Conservation (phyloP, 225 moss, liverwort and hornwort genomes). For the Pseudoscleropodium purum region DNA sequence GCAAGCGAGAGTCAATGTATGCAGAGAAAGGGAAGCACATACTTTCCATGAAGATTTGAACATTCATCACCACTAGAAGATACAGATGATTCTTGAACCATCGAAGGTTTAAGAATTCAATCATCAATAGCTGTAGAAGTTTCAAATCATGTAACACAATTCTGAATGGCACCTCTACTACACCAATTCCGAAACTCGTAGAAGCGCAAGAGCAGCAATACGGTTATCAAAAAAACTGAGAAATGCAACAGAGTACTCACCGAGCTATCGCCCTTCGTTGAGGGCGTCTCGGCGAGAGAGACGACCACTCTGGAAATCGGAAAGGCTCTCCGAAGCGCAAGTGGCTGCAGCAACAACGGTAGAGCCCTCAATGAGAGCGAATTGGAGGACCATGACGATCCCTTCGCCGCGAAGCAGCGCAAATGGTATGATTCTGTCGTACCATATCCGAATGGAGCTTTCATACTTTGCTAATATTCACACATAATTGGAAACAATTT, state of each 20-base stretch:
- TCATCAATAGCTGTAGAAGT: not conserved
- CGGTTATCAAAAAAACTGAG: not conserved
- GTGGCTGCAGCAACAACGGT: not conserved
- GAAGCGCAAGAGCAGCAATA: not conserved
- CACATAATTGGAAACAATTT: not conserved
- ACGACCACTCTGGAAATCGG: constrained; percentile 3
- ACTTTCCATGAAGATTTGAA: not conserved
- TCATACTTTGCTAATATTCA: not conserved
- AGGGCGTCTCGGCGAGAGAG: constrained; percentile 20
- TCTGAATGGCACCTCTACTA: not conserved
- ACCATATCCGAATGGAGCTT: not conserved
- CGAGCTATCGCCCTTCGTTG: constrained; percentile 51
- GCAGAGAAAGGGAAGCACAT: not conserved
- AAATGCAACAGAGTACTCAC: constrained; percentile 20
- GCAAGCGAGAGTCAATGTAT: not conserved
- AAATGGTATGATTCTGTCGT: not conserved
- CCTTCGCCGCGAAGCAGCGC: not conserved
- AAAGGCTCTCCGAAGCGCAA: not conserved
- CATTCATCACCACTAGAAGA: not conserved
- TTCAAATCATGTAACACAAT: not conserved
- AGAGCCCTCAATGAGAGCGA: not conserved
- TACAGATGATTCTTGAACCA: not conserved
- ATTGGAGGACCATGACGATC: not conserved
- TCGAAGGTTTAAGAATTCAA: not conserved
- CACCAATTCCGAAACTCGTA: not conserved